Evolutionary conservation across 306 rosid genomes (phyloP), one percentile per base, ranked within the genome.

Genomic region (Crotalaria pallida): DNA sequence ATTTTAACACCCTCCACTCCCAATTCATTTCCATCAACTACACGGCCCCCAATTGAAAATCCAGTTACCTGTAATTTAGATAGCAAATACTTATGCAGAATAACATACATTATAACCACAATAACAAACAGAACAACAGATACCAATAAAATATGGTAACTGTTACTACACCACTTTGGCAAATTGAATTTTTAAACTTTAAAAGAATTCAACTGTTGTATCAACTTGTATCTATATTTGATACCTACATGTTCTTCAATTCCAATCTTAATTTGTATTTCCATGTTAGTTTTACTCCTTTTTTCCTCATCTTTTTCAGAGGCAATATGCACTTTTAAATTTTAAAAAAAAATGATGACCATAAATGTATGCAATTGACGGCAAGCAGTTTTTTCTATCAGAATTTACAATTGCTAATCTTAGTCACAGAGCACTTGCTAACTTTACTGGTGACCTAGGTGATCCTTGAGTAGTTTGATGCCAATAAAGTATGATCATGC

Each of bases 1-100:
- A 94, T 84, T 83, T 84, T 84, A 65, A 89, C 99, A 62, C 97
- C 96, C 73, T 87, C 96, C 62, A 94, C 91, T 60, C 99, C 99
- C 62, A 84, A 57, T 49, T 78, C 80, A 73, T 91, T 87, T 71
- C 95, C 99, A 83, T 91, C 96, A 73, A 94, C 82, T 27, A 89
- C 99, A 49, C 96, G 88, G 44, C 99, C 99, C 49, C 99, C 99
- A 61, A 94, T 83, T 80, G 99, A 94, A 85, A 94, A 94, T 72
- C 99, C 99, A 77, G 99, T 94, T 57, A 94, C 97, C 99, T 94
- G 69, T 26, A 44, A 81, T 76, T 73, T 45, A 56, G 69, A 72
- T 27, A 43, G 34, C 63, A 40, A 53, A 69, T 63, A 65, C 17
- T 38, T 44, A 33, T 65, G 45, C 12, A 70, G 50, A 75, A 50